phyloP scores from a whole-genome alignment of 2,329 filamentous ascomycete species.

The Colletotrichum noveboracense region DNA sequence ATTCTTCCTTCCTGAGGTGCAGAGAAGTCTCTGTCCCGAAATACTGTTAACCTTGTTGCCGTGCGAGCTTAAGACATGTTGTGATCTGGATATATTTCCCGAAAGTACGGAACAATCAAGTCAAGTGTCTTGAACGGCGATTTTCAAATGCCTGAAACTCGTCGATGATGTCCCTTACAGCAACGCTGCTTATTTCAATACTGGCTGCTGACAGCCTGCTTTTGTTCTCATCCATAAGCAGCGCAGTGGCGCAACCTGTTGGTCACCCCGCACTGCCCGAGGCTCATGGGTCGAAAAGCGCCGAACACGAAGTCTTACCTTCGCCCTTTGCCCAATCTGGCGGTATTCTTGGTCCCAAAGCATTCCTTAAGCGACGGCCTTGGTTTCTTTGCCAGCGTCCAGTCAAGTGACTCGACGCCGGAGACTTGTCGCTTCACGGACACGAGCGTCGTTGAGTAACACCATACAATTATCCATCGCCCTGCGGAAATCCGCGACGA shows the following conservation, averaged over 20 bases:
- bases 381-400: neutral
- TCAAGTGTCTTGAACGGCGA: neutral
- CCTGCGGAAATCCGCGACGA: neutral
- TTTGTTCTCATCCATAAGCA: neutral
- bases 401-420: neutral
- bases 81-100: neutral
- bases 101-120: neutral
- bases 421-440: neutral
- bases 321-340: neutral
- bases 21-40: neutral
- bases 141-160: neutral
- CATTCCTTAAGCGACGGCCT: neutral
- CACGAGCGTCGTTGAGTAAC: neutral
- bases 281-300: neutral
- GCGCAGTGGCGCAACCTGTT: neutral
- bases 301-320: neutral
- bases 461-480: neutral
- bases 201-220: constrained; percentile 1
- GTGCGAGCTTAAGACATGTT: neutral
- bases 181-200: neutral
- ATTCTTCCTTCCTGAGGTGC: neutral
- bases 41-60: neutral
- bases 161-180: neutral
- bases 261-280: neutral
- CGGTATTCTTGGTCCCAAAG: neutral